A percentile compares a stretch with the other conserved stretches of the same genome.
These are phyloP conservation scores for Tylopilus sp. DNA, from an alignment of 1,284 basidiomycete species.

Conservation along the genomic window DNA sequence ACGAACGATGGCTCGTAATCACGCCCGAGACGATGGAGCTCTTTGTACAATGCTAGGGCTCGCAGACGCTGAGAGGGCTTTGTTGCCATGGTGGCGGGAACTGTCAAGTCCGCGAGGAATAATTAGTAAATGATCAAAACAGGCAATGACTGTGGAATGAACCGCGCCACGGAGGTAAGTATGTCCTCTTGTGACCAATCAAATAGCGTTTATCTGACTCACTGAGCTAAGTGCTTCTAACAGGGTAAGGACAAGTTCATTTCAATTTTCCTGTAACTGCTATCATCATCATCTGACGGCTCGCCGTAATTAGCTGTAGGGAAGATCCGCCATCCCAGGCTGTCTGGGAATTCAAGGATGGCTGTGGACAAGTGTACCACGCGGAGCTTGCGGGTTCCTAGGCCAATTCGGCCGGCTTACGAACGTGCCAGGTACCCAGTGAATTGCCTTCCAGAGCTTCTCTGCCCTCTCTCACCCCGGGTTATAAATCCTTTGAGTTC, in stretches of 20 bases:
- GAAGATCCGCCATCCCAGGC: background rate
- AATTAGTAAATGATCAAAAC: background rate
- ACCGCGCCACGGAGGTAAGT: too few species aligned
- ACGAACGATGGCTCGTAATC: slow-evolving; percentile 83
- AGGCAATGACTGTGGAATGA: background rate
- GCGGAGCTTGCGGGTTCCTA: slow-evolving; percentile 6
- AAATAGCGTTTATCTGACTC: background rate
- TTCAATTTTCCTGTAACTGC: background rate
- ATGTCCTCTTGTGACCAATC: background rate
- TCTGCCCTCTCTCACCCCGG: background rate
- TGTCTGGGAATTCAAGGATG: slow-evolving; percentile 4
- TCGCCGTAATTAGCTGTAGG: background rate
- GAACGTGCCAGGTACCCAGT: slow-evolving; percentile 40
- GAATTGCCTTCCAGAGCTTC: slow-evolving; percentile 4
- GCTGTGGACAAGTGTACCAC: background rate
- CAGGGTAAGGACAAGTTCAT: background rate
- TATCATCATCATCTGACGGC: background rate
- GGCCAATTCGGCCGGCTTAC: slow-evolving; percentile 1
- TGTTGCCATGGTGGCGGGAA: slow-evolving; percentile 44
- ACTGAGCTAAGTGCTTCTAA: too few species aligned
- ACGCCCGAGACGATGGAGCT: slow-evolving; percentile 79
- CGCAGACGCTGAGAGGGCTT: slow-evolving; percentile 58
- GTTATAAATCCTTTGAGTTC: slow-evolving; percentile 23
- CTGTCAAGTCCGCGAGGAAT: background rate
- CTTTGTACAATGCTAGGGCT: slow-evolving; percentile 80